A percentile compares a stretch with the other conserved stretches of the same genome.
Conservation (phyloP, 768 basidiomycete genomes). For the Suillus occidentalis region DNA sequence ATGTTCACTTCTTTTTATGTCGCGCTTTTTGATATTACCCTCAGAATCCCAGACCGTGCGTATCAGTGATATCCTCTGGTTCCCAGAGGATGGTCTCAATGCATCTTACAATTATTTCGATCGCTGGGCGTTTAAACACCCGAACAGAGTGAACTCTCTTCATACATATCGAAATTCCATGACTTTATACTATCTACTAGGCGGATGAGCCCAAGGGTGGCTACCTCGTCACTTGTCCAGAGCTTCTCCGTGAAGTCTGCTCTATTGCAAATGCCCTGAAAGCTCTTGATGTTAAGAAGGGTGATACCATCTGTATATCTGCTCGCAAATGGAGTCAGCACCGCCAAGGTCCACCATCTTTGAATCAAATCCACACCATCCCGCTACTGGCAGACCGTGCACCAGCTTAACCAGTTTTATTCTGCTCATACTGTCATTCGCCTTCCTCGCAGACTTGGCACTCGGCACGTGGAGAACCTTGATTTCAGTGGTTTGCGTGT, state of each 20-base stretch:
- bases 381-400: slow-evolving; percentile 96
- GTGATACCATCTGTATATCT: slow-evolving; percentile 93
- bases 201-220: slow-evolving; percentile 91
- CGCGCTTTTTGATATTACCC: slow-evolving; percentile 41
- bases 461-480: slow-evolving; percentile 79
- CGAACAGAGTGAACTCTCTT: slow-evolving; percentile 57
- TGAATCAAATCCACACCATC: slow-evolving; percentile 94
- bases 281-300: slow-evolving; percentile 87
- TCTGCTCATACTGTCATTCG: slow-evolving; percentile 94
- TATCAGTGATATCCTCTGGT: slow-evolving; percentile 90
- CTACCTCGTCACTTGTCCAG: slow-evolving; percentile 70
- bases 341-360: slow-evolving; percentile 91
- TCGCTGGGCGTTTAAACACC: slow-evolving; percentile 89
- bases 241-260: slow-evolving; percentile 92
- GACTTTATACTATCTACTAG: slow-evolving; percentile 41
- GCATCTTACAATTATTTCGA: slow-evolving; percentile 98
- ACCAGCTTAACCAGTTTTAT: slow-evolving; percentile 96
- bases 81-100: slow-evolving; percentile 91
- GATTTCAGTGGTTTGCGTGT: slow-evolving; percentile 84
- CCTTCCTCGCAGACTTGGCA: slow-evolving; percentile 81
- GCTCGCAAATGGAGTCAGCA: slow-evolving; percentile 79
- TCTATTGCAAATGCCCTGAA: slow-evolving; percentile 90
- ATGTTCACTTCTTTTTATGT: not conserved
- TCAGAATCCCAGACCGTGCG: slow-evolving; percentile 92
- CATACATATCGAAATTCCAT: not conserved